Evolutionary conservation across 1,139 yeast species (phyloP).

Genomic region (Suhomyces taliae): DNA sequence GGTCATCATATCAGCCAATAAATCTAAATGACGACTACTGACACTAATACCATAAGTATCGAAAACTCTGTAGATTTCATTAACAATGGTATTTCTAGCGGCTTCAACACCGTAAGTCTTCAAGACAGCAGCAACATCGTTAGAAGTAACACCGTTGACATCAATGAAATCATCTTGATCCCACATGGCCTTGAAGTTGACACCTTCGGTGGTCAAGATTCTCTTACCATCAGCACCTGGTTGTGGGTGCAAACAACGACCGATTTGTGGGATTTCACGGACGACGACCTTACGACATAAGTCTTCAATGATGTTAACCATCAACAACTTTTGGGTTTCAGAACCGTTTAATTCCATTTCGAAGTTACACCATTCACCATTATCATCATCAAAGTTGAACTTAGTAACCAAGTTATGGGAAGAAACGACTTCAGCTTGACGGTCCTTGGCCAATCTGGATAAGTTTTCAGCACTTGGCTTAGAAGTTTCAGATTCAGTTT

Average conservation of each 20-base stretch:
- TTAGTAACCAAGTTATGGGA: slow-evolving; percentile 70
- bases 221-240: slow-evolving; percentile 61
- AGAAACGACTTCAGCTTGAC: slow-evolving; percentile 80
- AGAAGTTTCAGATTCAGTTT: slow-evolving; percentile 24
- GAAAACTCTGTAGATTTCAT: slow-evolving; percentile 94
- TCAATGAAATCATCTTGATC: slow-evolving; percentile 90
- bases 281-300: slow-evolving; percentile 89
- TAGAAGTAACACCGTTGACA: slow-evolving; percentile 84
- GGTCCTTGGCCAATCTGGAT: slow-evolving; percentile 68
- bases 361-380: slow-evolving; percentile 93
- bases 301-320: slow-evolving; percentile 95
- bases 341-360: slow-evolving; percentile 74
- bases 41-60: slow-evolving; percentile 95
- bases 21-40: slow-evolving; percentile 89
- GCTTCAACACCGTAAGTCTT: slow-evolving; percentile 98
- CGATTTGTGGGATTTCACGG: slow-evolving; percentile 87
- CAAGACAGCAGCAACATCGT: slow-evolving; percentile 90
- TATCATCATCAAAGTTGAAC: slow-evolving; percentile 85
- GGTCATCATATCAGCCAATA: slow-evolving; percentile 99
- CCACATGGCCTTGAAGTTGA: slow-evolving; percentile 97
- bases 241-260: slow-evolving; percentile 87
- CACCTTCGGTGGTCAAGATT: slow-evolving; percentile 93
- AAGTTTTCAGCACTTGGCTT: slow-evolving; percentile 24
- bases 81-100: slow-evolving; percentile 94
- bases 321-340: slow-evolving; percentile 86